Percentiles rank a stretch among this genome's conserved stretches.
These are phyloP conservation scores for Penicillium sp. DNA, from an alignment of 2,329 filamentous ascomycete species.

Conservation along the genomic window DNA sequence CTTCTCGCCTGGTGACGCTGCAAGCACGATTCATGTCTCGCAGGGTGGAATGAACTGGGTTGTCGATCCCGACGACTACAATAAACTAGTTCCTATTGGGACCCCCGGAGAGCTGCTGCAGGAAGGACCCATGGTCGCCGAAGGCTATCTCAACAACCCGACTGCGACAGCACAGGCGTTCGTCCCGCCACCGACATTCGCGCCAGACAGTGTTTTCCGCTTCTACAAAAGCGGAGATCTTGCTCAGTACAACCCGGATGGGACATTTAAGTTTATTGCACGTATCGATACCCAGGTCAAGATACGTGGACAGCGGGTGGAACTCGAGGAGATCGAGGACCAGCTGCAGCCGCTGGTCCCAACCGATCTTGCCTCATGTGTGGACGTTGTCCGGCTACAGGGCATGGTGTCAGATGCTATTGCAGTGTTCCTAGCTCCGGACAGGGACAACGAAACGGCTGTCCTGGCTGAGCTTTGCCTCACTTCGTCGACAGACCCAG, in stretches of 20 bases:
- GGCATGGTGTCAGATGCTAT: too few relatives aligned
- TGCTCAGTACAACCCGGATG: constrained; percentile 28
- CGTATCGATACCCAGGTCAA: constrained; percentile 37
- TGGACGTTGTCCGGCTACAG: not conserved
- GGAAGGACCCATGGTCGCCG: not conserved
- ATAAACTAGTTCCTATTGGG: not conserved
- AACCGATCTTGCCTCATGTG: not conserved
- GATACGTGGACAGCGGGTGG: constrained; percentile 33
- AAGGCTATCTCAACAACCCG: not conserved
- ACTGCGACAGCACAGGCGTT: not conserved
- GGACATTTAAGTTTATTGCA: constrained; percentile 27
- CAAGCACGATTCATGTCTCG: not conserved
- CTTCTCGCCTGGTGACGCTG: not conserved
- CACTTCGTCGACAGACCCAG: too few relatives aligned
- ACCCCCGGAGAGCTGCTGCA: not conserved
- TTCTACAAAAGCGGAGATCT: constrained; percentile 38
- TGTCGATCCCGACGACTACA: not conserved
- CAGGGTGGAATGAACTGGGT: not conserved
- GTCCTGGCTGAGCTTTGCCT: too few relatives aligned
- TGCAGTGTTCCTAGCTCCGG: too few relatives aligned
- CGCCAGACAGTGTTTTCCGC: not conserved
- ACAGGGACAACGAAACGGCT: too few relatives aligned
- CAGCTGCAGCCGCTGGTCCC: constrained; percentile 17
- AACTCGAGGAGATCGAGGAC: constrained; percentile 35
- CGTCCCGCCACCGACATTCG: not conserved